Conservation (phyloP, 2,329 filamentous ascomycete genomes). For the Colletotrichum incanum region DNA sequence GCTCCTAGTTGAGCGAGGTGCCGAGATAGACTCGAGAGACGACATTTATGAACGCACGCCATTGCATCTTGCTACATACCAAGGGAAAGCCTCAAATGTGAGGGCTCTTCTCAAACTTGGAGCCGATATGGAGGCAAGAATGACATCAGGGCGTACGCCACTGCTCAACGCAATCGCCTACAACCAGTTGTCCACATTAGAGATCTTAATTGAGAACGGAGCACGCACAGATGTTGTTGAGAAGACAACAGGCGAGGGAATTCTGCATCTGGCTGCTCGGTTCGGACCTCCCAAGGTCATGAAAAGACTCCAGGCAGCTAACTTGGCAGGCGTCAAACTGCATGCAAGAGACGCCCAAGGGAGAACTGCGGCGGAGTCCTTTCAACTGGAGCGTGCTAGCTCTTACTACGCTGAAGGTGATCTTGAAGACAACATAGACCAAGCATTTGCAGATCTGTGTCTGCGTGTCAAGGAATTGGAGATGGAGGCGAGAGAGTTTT, state of each 20-base stretch:
- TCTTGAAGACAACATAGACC: not conserved
- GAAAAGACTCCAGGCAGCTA: not conserved
- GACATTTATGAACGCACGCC: not conserved
- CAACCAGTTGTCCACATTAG: not conserved
- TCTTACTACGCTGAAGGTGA: not conserved
- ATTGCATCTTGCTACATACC: conserved; percentile 4
- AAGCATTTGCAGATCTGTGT: not conserved
- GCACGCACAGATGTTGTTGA: not conserved
- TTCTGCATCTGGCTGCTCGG: not conserved
- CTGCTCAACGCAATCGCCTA: not conserved
- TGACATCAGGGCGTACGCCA: not conserved
- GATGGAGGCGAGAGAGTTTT: not conserved
- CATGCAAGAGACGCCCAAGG: not conserved
- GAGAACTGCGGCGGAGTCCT: not conserved
- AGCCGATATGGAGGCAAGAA: not conserved
- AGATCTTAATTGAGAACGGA: not conserved
- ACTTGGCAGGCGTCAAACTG: not conserved
- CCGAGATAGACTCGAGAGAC: conserved; percentile 3
- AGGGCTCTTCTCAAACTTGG: not conserved
- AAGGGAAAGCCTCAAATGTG: not conserved
- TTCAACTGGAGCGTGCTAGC: not conserved
- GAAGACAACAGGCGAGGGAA: not conserved
- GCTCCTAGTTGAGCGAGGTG: not conserved
- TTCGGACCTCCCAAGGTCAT: not conserved
- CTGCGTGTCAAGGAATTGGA: not conserved